Percentiles rank a stretch among this genome's conserved stretches.
Conservation (phyloP, 441 rosid genomes). For the Gossypium trilobum region DNA sequence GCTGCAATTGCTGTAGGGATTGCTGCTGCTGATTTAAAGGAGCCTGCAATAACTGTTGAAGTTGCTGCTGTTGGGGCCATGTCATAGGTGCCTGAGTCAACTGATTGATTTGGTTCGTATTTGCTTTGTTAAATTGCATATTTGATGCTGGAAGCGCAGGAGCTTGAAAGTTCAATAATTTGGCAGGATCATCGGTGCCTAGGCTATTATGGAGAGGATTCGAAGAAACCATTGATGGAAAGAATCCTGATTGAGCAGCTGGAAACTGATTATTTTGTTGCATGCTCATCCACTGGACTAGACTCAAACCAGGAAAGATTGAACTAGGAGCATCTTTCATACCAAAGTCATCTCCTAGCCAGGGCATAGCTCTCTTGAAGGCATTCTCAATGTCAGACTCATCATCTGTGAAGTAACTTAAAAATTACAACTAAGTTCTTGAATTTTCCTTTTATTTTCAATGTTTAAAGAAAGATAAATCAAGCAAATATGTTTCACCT, state of each 20-base stretch:
- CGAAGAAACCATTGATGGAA: conserved; percentile 58
- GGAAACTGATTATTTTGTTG: conserved; percentile 76
- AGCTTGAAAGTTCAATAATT: conserved; percentile 75
- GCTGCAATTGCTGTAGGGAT: conserved; percentile 34
- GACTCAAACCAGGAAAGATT: conserved; percentile 77
- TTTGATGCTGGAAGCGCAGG: conserved; percentile 45
- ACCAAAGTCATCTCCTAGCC: conserved; percentile 80
- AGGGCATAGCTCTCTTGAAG: conserved; percentile 84
- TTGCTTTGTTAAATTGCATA: conserved; percentile 63
- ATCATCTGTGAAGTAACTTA: conserved; percentile 48
- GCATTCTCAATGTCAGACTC: conserved; percentile 78
- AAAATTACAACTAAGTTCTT: background rate
- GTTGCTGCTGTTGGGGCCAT: conserved; percentile 83
- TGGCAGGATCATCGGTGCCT: conserved; percentile 65
- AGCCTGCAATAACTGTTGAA: conserved; percentile 48
- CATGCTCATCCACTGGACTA: conserved; percentile 98
- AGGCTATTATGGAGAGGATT: conserved; percentile 44
- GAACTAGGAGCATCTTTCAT: conserved; percentile 70
- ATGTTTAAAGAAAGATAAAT: background rate
- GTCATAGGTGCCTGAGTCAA: conserved; percentile 52
- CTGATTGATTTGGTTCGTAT: conserved; percentile 45
- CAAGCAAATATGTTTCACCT: conserved; percentile 29
- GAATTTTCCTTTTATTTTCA: background rate
- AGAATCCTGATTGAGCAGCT: conserved; percentile 58
- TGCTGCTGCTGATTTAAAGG: conserved; percentile 41